A percentile compares a stretch with the other conserved stretches of the same genome.
These are phyloP conservation scores for Ulota crispa DNA, from an alignment of 225 moss, liverwort and hornwort species.

Conservation along the genomic window DNA sequence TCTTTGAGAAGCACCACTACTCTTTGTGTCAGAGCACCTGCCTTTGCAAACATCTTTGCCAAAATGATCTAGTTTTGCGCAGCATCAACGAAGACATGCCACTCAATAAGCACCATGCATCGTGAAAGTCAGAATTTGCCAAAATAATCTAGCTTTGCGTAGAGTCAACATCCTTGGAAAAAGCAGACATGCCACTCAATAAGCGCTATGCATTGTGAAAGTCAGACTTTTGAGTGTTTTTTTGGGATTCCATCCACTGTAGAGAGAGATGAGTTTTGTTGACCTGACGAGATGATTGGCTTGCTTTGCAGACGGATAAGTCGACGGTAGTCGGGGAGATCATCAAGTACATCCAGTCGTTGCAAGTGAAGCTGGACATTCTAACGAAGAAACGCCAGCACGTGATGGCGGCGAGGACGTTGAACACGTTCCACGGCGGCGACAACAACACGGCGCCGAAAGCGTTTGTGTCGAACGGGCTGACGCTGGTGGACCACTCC, in stretches of 20 bases:
- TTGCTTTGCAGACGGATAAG: conserved; percentile 74
- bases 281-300: background rate
- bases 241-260: background rate
- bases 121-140: too few relatives aligned
- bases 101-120: too few relatives aligned
- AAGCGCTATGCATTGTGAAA: background rate
- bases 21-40: background rate
- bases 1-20: too few relatives aligned
- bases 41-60: background rate
- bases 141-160: background rate
- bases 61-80: background rate
- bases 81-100: background rate
- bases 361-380: conserved; percentile 74
- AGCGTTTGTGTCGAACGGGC: conserved; percentile 45
- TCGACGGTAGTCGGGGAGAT: conserved; percentile 94
- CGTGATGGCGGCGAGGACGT: conserved; percentile 38
- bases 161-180: background rate
- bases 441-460: conserved; percentile 16
- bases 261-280: background rate
- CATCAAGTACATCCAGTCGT: conserved; percentile 88
- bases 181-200: background rate
- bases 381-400: conserved; percentile 74
- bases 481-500: conserved; percentile 49
- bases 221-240: background rate
- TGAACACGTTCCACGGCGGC: conserved; percentile 33